These are phyloP conservation scores for Fraxinus dipetala DNA, from an alignment of 305 asterid genomes.

Conservation along the genomic window DNA sequence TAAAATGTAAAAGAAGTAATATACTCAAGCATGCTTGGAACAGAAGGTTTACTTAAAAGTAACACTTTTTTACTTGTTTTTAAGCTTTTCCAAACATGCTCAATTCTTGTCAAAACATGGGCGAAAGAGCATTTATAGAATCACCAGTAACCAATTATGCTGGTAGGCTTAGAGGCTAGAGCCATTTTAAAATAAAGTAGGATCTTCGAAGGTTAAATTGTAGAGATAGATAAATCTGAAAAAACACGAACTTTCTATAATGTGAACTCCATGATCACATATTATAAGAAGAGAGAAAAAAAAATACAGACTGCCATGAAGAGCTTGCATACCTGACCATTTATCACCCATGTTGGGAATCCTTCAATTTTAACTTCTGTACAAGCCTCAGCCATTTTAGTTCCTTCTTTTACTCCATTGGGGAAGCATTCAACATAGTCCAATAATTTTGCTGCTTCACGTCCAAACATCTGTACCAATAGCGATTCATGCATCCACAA, in stretches of 20 bases:
- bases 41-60: background rate
- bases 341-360: conserved; percentile 78
- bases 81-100: background rate
- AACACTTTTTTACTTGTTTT: background rate
- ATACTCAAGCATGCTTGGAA: background rate
- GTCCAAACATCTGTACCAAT: conserved; percentile 68
- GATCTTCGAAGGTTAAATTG: background rate
- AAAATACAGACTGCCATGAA: background rate
- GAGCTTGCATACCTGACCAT: conserved; percentile 57
- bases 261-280: background rate
- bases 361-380: conserved; percentile 49
- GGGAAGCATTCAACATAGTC: conserved; percentile 89
- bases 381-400: conserved; percentile 67
- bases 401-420: conserved; percentile 59
- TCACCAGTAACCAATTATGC: background rate
- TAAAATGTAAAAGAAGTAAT: background rate
- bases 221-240: background rate
- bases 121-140: background rate
- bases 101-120: background rate
- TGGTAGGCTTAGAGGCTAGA: no score
- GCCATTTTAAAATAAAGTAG: background rate
- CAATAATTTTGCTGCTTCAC: conserved; percentile 67
- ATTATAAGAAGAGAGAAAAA: background rate
- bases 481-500: conserved; percentile 14
- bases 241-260: background rate